A percentile compares a stretch with the other conserved stretches of the same genome.
phyloP scores from a whole-genome alignment of 345 rosid species.

The Euphorbia pulcherrima region DNA sequence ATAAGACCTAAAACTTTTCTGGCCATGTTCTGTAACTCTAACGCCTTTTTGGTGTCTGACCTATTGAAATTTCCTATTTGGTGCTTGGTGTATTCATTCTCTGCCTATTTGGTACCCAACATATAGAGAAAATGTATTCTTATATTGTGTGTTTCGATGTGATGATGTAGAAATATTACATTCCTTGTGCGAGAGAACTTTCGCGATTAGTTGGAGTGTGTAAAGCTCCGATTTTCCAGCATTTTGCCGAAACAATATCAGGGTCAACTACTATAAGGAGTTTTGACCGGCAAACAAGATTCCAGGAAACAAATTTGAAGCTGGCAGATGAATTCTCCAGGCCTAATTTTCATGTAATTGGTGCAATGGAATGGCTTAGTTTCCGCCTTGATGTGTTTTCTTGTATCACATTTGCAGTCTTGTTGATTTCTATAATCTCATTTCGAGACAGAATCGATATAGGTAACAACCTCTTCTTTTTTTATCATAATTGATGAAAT shows the following conservation, averaged over 20 bases:
- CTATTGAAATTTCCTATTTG: too few relatives aligned
- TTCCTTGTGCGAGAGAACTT: conserved; percentile 66
- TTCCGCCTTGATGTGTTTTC: conserved; percentile 62
- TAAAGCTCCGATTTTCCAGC: conserved; percentile 66
- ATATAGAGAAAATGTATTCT: too few relatives aligned
- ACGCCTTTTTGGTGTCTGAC: too few relatives aligned
- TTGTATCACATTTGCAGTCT: conserved; percentile 44
- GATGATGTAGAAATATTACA: conserved; percentile 58
- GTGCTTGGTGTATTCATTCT: too few relatives aligned
- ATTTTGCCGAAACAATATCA: conserved; percentile 68
- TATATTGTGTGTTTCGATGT: background rate
- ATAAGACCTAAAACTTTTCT: too few relatives aligned
- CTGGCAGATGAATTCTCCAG: conserved; percentile 47
- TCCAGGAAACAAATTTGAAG: conserved; percentile 48
- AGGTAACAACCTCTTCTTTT: conserved; percentile 35
- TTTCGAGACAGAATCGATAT: conserved; percentile 54
- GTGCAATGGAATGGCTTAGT: conserved; percentile 73
- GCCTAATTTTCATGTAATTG: conserved; percentile 45
- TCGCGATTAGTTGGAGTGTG: conserved; percentile 58
- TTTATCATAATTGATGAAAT: background rate
- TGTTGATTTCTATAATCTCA: conserved; percentile 53
- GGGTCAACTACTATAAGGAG: conserved; percentile 66
- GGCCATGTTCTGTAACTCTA: too few relatives aligned
- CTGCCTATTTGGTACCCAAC: too few relatives aligned
- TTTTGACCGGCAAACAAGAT: conserved; percentile 64